These are phyloP conservation scores for Abelmoschus esculentus DNA, from an alignment of 345 rosid species.

Conservation along the genomic window DNA sequence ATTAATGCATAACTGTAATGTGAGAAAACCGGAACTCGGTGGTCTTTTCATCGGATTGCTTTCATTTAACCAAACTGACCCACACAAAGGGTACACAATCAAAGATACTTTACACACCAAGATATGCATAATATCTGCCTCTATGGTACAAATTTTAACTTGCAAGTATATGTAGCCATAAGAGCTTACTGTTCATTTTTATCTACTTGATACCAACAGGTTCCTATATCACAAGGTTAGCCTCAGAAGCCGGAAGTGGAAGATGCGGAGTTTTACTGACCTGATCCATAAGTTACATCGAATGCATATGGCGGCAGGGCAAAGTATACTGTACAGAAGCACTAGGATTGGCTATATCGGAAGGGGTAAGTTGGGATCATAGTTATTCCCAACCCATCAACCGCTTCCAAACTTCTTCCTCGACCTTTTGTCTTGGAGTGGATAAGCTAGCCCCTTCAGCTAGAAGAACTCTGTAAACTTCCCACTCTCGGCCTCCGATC, in stretches of 20 bases:
- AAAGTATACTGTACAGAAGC: conserved; percentile 7
- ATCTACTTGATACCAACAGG: not conserved
- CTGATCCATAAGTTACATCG: not conserved
- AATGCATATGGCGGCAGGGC: not conserved
- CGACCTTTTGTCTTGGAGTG: conserved; percentile 42
- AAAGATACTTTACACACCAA: conserved; percentile 3
- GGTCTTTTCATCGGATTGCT: not conserved
- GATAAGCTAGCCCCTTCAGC: conserved; percentile 63
- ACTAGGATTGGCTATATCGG: not conserved
- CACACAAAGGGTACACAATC: conserved; percentile 1
- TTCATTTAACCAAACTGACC: not conserved
- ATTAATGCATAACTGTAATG: too few relatives aligned
- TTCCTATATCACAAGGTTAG: conserved; percentile 1
- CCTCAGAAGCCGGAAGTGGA: not conserved
- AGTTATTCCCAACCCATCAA: conserved; percentile 85
- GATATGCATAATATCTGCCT: conserved; percentile 7
- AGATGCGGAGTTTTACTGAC: not conserved
- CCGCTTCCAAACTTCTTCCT: conserved; percentile 76
- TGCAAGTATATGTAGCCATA: not conserved
- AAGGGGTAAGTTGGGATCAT: not conserved
- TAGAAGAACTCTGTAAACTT: conserved; percentile 77
- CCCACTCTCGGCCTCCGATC: conserved; percentile 79
- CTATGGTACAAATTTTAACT: conserved; percentile 14
- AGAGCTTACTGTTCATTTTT: conserved; percentile 1
- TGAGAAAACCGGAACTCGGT: not conserved